phyloP scores from a whole-genome alignment of 2,329 filamentous ascomycete species.

The Pseudogymnoascus sp. region DNA sequence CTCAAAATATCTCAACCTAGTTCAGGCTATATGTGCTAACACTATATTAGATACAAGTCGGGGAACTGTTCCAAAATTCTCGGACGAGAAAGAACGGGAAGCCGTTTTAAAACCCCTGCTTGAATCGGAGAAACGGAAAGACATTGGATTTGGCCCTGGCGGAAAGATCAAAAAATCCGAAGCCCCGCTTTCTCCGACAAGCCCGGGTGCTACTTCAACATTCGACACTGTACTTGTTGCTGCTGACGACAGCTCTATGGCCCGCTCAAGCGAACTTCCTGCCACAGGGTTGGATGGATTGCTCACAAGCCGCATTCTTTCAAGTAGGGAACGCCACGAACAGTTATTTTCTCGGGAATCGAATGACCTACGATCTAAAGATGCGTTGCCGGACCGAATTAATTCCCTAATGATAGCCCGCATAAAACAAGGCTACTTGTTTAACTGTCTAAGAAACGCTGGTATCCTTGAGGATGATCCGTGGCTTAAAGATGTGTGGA shows the following conservation, averaged over 20 bases:
- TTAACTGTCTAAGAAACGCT: constrained; percentile 58
- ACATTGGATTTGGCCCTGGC: background rate
- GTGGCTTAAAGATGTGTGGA: constrained; percentile 74
- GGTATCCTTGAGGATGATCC: constrained; percentile 62
- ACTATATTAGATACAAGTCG: background rate
- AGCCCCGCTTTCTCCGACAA: background rate
- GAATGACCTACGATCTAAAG: constrained; percentile 45
- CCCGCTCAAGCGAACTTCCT: background rate
- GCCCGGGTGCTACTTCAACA: background rate
- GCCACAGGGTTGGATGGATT: background rate
- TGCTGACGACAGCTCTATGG: background rate
- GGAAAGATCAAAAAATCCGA: background rate
- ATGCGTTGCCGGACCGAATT: constrained; percentile 34
- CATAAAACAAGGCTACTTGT: constrained; percentile 55
- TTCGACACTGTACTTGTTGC: background rate
- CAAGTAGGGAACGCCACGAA: constrained; percentile 53
- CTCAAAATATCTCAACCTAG: background rate
- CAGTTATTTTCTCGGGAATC: constrained; percentile 42
- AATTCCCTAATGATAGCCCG: constrained; percentile 53
- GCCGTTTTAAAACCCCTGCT: constrained; percentile 1
- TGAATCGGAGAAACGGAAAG: background rate
- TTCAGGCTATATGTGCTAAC: background rate
- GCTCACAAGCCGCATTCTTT: constrained; percentile 20
- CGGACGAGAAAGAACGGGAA: background rate
- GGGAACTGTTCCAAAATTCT: background rate